Percentiles rank a stretch among this genome's conserved stretches.
Evolutionary conservation across 108 stramenopile genomes (phyloP).

Genomic region (Conticribra weissflogii): DNA sequence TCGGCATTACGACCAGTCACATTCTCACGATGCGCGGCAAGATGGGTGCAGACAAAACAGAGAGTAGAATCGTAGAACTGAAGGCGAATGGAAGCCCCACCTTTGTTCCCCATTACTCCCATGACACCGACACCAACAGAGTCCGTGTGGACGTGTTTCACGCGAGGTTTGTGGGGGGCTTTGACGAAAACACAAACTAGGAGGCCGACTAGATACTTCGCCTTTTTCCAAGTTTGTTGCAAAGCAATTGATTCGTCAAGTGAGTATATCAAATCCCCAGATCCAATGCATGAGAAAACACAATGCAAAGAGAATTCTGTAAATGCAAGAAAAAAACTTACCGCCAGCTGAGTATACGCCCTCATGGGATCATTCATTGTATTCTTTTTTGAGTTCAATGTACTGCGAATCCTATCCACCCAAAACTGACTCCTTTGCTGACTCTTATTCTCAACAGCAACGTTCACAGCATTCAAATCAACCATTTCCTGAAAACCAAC

Average conservation of each 20-base stretch:
- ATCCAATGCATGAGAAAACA: no score
- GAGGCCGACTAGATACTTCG: slow-evolving; percentile 92
- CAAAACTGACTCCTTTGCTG: slow-evolving; percentile 87
- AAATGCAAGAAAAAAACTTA: no score
- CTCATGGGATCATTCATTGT: slow-evolving; percentile 62
- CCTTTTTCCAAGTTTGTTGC: background rate
- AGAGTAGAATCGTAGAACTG: slow-evolving; percentile 92
- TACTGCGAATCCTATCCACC: slow-evolving; percentile 76
- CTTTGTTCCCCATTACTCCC: slow-evolving; percentile 99
- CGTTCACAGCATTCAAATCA: slow-evolving; percentile 98
- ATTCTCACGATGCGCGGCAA: slow-evolving; percentile 98
- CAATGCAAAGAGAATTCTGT: no score
- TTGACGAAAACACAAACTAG: slow-evolving; percentile 93
- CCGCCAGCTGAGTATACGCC: slow-evolving; percentile 64
- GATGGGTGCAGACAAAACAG: slow-evolving; percentile 95
- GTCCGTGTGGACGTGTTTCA: slow-evolving; percentile 72
- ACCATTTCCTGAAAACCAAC: slow-evolving; percentile 99
- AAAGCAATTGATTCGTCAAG: slow-evolving; percentile 37
- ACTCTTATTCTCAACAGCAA: slow-evolving; percentile 94
- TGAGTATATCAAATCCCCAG: no score
- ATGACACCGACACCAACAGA: slow-evolving; percentile 96
- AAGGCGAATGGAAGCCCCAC: slow-evolving; percentile 89
- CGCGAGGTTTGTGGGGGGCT: slow-evolving; percentile 61
- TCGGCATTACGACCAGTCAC: slow-evolving; percentile 96
- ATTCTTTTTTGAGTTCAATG: slow-evolving; percentile 71